A percentile compares a stretch with the other conserved stretches of the same genome.
phyloP scores from a whole-genome alignment of 2,329 filamentous ascomycete species.

The Fusarium albidum region DNA sequence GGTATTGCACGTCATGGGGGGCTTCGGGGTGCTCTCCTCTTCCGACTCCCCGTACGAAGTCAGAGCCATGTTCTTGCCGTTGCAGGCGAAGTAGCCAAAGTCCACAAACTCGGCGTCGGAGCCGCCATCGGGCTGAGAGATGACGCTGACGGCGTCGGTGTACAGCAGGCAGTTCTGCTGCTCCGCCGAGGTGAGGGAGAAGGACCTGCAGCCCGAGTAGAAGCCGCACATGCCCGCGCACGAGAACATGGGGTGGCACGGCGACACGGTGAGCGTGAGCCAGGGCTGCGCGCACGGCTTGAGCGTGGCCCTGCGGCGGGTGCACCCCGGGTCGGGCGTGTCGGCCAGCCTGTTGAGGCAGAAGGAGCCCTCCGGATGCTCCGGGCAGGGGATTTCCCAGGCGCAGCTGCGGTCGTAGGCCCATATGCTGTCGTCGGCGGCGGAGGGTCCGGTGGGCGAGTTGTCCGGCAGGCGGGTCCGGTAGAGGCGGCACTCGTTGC shows the following conservation, averaged over 20 bases:
- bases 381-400: constrained; percentile 7
- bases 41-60: not conserved
- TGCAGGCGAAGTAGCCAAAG: constrained; percentile 3
- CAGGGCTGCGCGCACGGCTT: constrained; percentile 6
- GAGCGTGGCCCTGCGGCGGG: constrained; percentile 2
- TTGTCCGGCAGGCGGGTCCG: not conserved
- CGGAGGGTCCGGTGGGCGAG: not conserved
- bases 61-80: constrained; percentile 6
- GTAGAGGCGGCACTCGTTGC: constrained; percentile 6
- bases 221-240: constrained; percentile 4
- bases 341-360: constrained; percentile 8
- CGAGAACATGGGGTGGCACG: not conserved
- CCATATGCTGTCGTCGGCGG: not conserved
- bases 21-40: constrained; percentile 3
- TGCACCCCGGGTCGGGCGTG: not conserved
- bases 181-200: constrained; percentile 3
- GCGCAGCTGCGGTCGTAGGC: constrained; percentile 2
- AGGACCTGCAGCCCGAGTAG: not conserved
- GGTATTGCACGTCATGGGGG: not conserved
- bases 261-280: constrained; percentile 3
- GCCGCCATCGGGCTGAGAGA: not conserved
- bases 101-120: not conserved
- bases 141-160: not conserved
- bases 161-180: constrained; percentile 5
- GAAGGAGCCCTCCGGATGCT: not conserved